phyloP scores from a whole-genome alignment of 495 filamentous ascomycete species.

The Xylaria flabelliformis region DNA sequence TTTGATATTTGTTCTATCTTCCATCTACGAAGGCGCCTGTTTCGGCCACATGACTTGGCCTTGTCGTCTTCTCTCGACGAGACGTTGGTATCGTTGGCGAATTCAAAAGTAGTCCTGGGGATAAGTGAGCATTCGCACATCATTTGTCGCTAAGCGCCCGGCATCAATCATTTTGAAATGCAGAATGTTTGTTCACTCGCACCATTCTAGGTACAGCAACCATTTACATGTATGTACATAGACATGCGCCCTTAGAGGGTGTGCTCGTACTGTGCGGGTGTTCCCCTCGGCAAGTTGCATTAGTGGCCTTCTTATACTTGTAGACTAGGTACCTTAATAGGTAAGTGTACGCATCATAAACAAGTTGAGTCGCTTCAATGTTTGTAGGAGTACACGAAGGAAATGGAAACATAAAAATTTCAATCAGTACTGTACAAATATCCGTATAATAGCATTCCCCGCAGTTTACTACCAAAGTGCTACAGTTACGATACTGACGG shows the following conservation, averaged over 20 bases:
- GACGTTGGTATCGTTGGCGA: background rate
- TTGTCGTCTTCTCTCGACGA: background rate
- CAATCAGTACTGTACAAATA: background rate
- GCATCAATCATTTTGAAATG: background rate
- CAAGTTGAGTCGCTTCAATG: background rate
- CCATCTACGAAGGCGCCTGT: constrained; percentile 1
- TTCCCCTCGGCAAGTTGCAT: background rate
- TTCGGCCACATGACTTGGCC: constrained; percentile 15
- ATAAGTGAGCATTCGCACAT: background rate
- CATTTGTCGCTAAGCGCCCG: background rate
- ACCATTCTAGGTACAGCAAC: background rate
- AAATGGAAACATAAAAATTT: background rate
- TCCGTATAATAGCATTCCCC: background rate
- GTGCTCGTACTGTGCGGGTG: background rate
- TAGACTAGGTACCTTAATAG: background rate
- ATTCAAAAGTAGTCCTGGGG: background rate
- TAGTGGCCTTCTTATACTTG: background rate
- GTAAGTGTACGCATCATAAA: background rate
- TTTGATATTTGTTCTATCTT: constrained; percentile 9
- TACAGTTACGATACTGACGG: background rate
- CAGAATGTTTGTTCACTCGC: background rate
- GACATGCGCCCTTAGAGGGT: background rate
- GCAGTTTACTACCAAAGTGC: background rate
- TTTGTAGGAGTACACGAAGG: background rate
- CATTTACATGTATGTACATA: background rate